Conservation (phyloP, 495 filamentous ascomycete genomes). For the Trichoderma asperelloides region DNA sequence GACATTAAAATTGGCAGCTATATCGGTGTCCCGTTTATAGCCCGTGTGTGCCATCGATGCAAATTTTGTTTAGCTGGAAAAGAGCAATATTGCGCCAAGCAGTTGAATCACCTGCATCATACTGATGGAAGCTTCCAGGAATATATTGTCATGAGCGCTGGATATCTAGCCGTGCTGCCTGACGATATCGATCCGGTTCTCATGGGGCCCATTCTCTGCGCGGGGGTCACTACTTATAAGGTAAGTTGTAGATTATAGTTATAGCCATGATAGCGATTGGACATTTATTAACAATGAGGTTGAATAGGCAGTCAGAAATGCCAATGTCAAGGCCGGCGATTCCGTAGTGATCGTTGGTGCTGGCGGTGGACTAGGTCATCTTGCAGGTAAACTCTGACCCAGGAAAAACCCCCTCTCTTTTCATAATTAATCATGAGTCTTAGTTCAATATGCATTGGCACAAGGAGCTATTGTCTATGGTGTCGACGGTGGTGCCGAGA, state of each 20-base stretch:
- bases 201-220: slow-evolving; percentile 39
- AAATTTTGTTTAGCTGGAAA: slow-evolving; percentile 38
- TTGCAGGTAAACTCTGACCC: slow-evolving; percentile 27
- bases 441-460: slow-evolving; percentile 41
- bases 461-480: slow-evolving; percentile 38
- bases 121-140: slow-evolving; percentile 42
- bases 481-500: slow-evolving; percentile 35
- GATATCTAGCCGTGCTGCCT: slow-evolving; percentile 36
- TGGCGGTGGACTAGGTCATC: slow-evolving; percentile 41
- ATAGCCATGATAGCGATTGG: not conserved
- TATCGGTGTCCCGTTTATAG: slow-evolving; percentile 40
- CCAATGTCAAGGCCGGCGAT: slow-evolving; percentile 30
- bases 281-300: not conserved
- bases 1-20: slow-evolving; percentile 30
- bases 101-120: slow-evolving; percentile 42
- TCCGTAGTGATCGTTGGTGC: slow-evolving; percentile 42
- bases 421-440: slow-evolving; percentile 5
- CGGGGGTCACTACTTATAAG: slow-evolving; percentile 28
- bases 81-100: slow-evolving; percentile 36
- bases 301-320: slow-evolving; percentile 30
- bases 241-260: not conserved
- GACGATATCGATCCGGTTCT: slow-evolving; percentile 36
- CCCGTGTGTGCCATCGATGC: slow-evolving; percentile 39
- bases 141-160: slow-evolving; percentile 39
- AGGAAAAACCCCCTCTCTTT: not conserved